phyloP scores from a whole-genome alignment of 148 eudicot genomes.

The Cornus kousa region DNA sequence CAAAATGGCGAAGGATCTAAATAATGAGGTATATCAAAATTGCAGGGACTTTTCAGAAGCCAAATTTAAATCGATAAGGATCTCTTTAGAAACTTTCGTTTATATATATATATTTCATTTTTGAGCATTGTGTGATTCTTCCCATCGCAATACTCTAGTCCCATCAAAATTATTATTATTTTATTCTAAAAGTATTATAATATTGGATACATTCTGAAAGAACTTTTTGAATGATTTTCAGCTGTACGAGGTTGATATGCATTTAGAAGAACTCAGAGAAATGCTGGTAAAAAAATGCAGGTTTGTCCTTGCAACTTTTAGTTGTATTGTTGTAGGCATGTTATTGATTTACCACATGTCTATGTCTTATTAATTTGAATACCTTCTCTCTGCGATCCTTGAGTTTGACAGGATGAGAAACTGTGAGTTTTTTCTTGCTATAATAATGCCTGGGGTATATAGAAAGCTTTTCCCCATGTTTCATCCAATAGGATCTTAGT shows the following conservation, averaged over 20 bases:
- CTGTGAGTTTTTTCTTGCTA: too few species aligned
- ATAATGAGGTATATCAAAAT: slow-evolving; percentile 54
- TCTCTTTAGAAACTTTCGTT: background rate
- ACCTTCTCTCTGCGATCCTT: too few species aligned
- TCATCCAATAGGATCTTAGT: background rate
- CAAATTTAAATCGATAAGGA: background rate
- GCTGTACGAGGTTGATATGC: slow-evolving; percentile 61
- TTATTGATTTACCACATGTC: too few species aligned
- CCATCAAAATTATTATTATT: background rate
- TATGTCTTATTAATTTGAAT: background rate
- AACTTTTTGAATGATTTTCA: slow-evolving; percentile 25
- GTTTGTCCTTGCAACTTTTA: slow-evolving; percentile 20
- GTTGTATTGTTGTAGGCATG: background rate
- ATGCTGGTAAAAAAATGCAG: slow-evolving; percentile 66
- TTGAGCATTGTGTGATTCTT: background rate
- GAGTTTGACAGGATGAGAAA: background rate
- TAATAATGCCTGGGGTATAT: background rate
- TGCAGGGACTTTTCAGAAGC: background rate
- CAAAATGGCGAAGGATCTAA: slow-evolving; percentile 63
- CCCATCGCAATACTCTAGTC: background rate
- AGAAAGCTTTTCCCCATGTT: too few species aligned
- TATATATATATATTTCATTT: too few species aligned
- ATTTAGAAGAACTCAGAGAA: slow-evolving; percentile 63
- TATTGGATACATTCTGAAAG: too few species aligned
- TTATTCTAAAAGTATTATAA: background rate